Conservation (phyloP, 2,329 filamentous ascomycete species). For the Neonectria punicea region DNA sequence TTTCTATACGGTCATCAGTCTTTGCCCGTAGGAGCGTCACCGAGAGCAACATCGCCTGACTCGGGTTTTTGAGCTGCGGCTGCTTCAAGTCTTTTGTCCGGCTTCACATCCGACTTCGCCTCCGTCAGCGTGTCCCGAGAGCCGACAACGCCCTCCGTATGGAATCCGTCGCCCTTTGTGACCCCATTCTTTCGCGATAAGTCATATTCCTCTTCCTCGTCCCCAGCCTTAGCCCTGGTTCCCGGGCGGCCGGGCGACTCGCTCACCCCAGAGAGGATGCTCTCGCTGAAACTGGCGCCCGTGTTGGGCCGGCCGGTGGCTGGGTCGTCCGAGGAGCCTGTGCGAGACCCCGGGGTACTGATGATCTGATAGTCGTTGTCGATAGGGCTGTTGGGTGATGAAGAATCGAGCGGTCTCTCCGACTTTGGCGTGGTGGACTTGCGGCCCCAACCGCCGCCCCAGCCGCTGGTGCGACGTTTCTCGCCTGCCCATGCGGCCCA, state of each 20-base stretch:
- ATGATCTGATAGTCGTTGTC: conserved; percentile 52
- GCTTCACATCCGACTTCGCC: conserved; percentile 8
- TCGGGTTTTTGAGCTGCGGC: not conserved
- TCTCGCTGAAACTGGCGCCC: conserved; percentile 58
- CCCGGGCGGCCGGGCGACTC: conserved; percentile 39
- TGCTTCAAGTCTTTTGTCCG: not conserved
- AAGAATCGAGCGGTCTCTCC: conserved; percentile 47
- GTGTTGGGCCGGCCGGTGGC: conserved; percentile 46
- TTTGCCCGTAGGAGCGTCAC: not conserved
- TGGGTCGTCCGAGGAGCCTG: conserved; percentile 44
- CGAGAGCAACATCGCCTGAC: not conserved
- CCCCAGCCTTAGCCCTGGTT: conserved; percentile 27
- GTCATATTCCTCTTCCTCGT: conserved; percentile 21
- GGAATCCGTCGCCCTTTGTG: conserved; percentile 41
- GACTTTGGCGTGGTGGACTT: conserved; percentile 46
- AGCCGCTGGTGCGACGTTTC: conserved; percentile 71
- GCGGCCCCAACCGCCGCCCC: conserved; percentile 55
- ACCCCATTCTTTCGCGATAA: conserved; percentile 26
- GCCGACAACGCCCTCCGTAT: conserved; percentile 40
- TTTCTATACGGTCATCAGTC: conserved; percentile 7
- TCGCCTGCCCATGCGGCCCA: conserved; percentile 79
- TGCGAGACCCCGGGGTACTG: conserved; percentile 44
- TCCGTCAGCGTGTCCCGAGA: conserved; percentile 34
- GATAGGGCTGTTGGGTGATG: conserved; percentile 51
- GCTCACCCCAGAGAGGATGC: conserved; percentile 54